Base-by-base conservation (phyloP, 2,329 filamentous ascomycete species). In the Pseudodiploospora longispora region DNA sequence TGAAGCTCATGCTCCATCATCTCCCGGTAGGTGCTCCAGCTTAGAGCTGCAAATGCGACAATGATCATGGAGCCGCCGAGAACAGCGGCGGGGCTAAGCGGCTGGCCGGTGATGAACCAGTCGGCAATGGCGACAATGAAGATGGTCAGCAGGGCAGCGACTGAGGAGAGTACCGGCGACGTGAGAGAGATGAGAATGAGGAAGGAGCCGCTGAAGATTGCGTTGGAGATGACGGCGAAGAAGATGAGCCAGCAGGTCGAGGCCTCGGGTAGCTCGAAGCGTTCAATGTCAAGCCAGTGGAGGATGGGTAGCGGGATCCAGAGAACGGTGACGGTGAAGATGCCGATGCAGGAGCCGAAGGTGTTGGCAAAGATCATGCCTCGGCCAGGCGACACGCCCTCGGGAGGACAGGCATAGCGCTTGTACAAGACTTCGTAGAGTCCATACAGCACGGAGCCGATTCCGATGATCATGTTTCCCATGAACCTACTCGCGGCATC, bases 401-500 rank as follows among this genome's bases (percentile, higher is more conserved):
- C 90, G 0, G 93, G 93, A 8, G 93, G 93, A 60, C 93, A 98
- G 10, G 91, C 91, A 47, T 83, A 82, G 47, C 83, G 82, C 72
- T 98, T 98, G 70, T 98, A 98, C 34, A 98, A 66, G 5, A 98
- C 93, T 65, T 98, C 93, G 65, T 98, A 98, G 39, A 98, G 82
- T 1, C 93, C 93, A 63, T 98, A 98, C 12, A 98, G 75, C 6
- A 98, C 82, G 52, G 85, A 93, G 7, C 93, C 93, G 27, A 87
- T 66, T 32, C 91, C 91, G 55, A 98, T 98, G 55, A 98, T 78
- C 34, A 97, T 67, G 60, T 98, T 98, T 6, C 93, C 93, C 1
- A 91, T 62, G 9, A 90, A 76, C 12, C 89, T 77, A 52, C 83
- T 83, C 37, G 76, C 75, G 0, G 80, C 79, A 27, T 48, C 47